Evolutionary conservation across 768 basidiomycete genomes (phyloP), one percentile per base, ranked within the genome.

Genomic region (Multifurca ochricompacta): DNA sequence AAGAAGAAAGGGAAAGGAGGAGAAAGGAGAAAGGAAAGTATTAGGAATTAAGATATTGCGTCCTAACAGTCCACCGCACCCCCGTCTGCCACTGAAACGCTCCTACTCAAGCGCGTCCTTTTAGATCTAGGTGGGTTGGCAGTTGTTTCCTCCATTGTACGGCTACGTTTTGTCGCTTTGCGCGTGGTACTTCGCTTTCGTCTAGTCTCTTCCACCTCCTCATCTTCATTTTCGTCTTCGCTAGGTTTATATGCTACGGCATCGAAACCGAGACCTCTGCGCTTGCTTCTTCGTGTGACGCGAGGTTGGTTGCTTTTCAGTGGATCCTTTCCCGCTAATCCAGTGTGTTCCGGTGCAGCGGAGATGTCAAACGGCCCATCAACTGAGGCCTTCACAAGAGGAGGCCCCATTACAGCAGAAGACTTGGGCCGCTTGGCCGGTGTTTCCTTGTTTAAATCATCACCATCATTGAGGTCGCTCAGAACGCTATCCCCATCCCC

Each of bases 201-300:
- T 39, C 59, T 46, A 16, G n/a, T 53, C 16, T 50, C 48, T 30
- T 40, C 42, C n/a, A 35, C 51, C 2, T 47, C 49, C 14, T 59
- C 54, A 21, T 32, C 53, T 19, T 55, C 43, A 19, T 6, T 34
- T 1, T 59, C 60, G 4, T 55, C 57, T 40, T 59, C 48, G 11
- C 18, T 14, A 10, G 58, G 60, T 39, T 61, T 59, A 40, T 61
- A 61, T 23, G 60, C 58, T 4, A 48, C 47, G 18, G 60, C 58
- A 37, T 61, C 60, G 13, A 34, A 9, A n/a, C 56, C 42, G 31
- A 59, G 51, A n/a, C 42, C n/a, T 32, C 44, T 51, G 25, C 60
- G 60, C n/a, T 49, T 61, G 44, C 60, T 59, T 37, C 52, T 53
- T 30, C 60, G 49, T 25, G 51, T 30, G n/a, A 23, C 36, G 14